phyloP scores from a whole-genome alignment of 768 basidiomycete species.

The Tulasnella sp. region DNA sequence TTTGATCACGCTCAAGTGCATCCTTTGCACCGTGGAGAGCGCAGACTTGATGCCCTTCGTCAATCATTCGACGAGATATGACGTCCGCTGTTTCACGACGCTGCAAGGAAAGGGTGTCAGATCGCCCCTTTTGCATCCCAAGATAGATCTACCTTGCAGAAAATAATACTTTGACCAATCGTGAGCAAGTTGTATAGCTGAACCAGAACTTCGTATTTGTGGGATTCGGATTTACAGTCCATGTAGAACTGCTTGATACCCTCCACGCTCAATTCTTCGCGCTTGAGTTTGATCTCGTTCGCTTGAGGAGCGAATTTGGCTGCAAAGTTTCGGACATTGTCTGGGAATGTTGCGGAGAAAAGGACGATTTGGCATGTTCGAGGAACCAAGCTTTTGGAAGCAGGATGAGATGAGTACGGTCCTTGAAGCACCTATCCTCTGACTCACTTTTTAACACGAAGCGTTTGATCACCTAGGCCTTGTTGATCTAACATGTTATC shows the following conservation, averaged over 20 bases:
- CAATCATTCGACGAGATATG: constrained; percentile 79
- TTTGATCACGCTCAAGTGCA: constrained; percentile 71
- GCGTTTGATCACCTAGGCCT: constrained; percentile 84
- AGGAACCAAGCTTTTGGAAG: constrained; percentile 12
- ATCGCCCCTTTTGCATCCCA: background rate
- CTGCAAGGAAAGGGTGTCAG: constrained; percentile 28
- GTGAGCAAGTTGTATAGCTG: constrained; percentile 81
- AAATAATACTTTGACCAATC: constrained; percentile 97
- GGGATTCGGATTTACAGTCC: constrained; percentile 82
- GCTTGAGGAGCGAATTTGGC: constrained; percentile 83
- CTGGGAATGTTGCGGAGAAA: constrained; percentile 97
- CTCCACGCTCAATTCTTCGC: constrained; percentile 85
- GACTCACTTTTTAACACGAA: constrained; percentile 82
- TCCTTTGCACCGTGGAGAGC: constrained; percentile 94
- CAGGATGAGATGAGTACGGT: background rate
- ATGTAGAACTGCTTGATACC: constrained; percentile 96
- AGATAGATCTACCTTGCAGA: constrained; percentile 59
- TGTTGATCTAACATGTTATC: constrained; percentile 98
- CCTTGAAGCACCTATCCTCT: background rate
- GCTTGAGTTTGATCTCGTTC: constrained; percentile 92
- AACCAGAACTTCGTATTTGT: constrained; percentile 93
- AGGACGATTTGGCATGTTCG: constrained; percentile 61
- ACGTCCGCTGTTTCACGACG: constrained; percentile 85
- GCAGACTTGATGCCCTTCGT: constrained; percentile 91
- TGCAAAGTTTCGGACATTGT: constrained; percentile 84